Base-by-base conservation (phyloP, 1,284 basidiomycete species). In the Xerocomus cyaneibrunnescens region DNA sequence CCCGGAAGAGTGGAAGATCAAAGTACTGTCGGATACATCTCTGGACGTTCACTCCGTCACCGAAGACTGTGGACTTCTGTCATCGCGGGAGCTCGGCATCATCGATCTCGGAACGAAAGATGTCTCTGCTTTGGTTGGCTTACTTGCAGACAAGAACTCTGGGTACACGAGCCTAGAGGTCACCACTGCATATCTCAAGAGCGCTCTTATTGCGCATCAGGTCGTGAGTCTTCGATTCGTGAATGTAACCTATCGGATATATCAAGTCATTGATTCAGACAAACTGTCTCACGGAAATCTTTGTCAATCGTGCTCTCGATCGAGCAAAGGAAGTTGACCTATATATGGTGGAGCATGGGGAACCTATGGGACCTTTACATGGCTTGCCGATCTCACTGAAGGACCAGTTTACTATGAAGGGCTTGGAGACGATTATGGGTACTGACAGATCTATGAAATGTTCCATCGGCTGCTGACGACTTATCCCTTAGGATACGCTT, bases 191-290 rank as follows among this genome's bases (percentile, higher is more conserved):
- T 92, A 87, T 67, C 83, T 82, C 66, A 92, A 93, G 72, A 76
- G 90, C 19, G 87, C 91, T 0, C 76, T 89, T 43, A 71, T 93
- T 45, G 90, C 92, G 0, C 91, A 93, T 53, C 92, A 93, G 65
- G 69, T 91, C 13, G 91, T 91, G 54, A 64, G 85, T 73, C 6
- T 46, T 31, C 17, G 12, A 27, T 34, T 32, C 3, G 1, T 43
- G 19, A 16, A 27, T 43, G 16, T 45, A 7, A 8, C 21, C 36
- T 42, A 32, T 16, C 1, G 5, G 16, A 23, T 5, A 28, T 19
- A 36, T 48, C 9, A 19, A 27, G 25, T 1, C 19, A 34, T 45
- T 10, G 25, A 48, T 41, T 9, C 45, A 83, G 74, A 83, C 80
- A 1, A 88, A 87, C 56, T 88, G 85, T 62, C 66, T 90, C 39